Percentiles rank a stretch among this genome's conserved stretches.
These are phyloP conservation scores for Rutstroemia sp. DNA, from an alignment of 2,329 filamentous ascomycete genomes.

Conservation along the genomic window DNA sequence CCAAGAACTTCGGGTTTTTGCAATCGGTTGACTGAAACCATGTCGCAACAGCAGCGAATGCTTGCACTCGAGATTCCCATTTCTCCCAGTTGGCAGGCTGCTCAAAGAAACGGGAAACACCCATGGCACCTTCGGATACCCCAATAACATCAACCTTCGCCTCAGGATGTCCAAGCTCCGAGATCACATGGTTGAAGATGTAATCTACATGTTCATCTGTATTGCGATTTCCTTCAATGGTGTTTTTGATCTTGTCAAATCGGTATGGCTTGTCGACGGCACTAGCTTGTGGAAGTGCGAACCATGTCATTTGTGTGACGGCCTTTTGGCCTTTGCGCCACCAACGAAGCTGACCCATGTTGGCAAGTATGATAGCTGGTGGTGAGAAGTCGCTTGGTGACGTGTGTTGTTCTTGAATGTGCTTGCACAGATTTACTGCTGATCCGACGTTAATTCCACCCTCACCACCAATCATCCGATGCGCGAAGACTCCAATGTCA, in stretches of 20 bases:
- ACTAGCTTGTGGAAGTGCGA: constrained; percentile 52
- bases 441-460: constrained; percentile 67
- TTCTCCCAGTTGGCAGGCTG: constrained; percentile 42
- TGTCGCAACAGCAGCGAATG: constrained; percentile 44
- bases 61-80: constrained; percentile 38
- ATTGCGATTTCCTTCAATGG: constrained; percentile 51
- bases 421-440: constrained; percentile 53
- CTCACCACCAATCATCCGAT: constrained; percentile 54
- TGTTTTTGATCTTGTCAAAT: constrained; percentile 50
- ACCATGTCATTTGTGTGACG: constrained; percentile 52
- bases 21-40: constrained; percentile 35
- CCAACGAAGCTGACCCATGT: constrained; percentile 72
- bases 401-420: constrained; percentile 29
- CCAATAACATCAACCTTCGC: constrained; percentile 64
- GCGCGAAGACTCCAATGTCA: constrained; percentile 68
- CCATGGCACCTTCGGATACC: constrained; percentile 58
- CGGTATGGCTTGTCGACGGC: constrained; percentile 49
- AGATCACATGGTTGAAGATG: constrained; percentile 59
- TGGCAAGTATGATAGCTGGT: constrained; percentile 66
- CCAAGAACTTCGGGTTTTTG: constrained; percentile 19
- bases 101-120: constrained; percentile 51
- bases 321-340: constrained; percentile 55
- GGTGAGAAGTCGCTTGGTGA: constrained; percentile 21
- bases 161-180: constrained; percentile 36
- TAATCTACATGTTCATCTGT: constrained; percentile 55